Evolutionary conservation across 768 basidiomycete species (phyloP), one percentile per base, ranked within the genome.

Genomic region (Podaxis sp.): DNA sequence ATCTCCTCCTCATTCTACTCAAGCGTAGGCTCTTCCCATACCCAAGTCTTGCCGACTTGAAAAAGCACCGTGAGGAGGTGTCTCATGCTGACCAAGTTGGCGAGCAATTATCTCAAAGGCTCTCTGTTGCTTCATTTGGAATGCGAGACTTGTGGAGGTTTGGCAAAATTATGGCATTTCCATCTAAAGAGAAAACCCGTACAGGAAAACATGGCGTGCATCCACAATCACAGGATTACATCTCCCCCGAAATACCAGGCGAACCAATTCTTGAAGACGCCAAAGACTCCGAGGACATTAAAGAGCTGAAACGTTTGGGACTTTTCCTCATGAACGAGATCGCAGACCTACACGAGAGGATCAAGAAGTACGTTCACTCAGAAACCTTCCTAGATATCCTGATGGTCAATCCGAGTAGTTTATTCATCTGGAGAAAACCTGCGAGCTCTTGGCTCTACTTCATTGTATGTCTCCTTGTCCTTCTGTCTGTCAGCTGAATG

Each of bases 341-440:
- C 37, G 82, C 83, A 8, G 88, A 90, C 68, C 60, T 87, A 9
- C 84, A 87, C 61, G 89, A 90, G 69, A 76, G 87, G 36, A 64
- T 87, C 27, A 82, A 81, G 72, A 90, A 88, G 88, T 88, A 66
- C 29, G 79, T 71, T 55, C 3, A 43, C 19, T 54, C 4, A 11
- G 33, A 19, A 4, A 40, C 37, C 12, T 66, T 55, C 68, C 37
- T 57, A 41, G 46, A 52, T 57, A 27, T 24, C 19, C 12, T 50
- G 49, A 50, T 2, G 25, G 25, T 3, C 13, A 41, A 29, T 33
- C 25, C 25, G 27, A 13, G 2, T 55, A 90, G 88, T 66, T 76
- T 88, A n/a, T 84, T 87, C 66, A 79, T 85, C n/a, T 89, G 89
- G 88, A 80, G 87, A 27, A 75, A 78, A 53, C 82, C 85, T 3